These are phyloP conservation scores for Colletotrichum sojae DNA, from an alignment of 2,329 filamentous ascomycete species.

Conservation along the genomic window DNA sequence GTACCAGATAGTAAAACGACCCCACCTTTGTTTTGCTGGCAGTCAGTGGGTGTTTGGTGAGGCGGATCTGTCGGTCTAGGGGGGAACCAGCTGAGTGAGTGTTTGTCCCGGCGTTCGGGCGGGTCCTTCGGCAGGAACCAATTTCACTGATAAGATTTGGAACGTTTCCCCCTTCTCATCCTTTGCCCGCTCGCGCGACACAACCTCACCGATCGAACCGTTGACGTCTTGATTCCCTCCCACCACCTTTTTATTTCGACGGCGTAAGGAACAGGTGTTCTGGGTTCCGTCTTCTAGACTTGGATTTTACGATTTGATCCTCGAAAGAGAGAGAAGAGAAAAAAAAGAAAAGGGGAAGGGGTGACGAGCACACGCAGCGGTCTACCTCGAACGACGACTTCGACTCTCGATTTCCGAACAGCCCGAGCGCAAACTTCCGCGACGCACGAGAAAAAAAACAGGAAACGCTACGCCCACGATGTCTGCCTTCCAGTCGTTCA, in stretches of 20 bases:
- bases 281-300: neutral
- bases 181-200: neutral
- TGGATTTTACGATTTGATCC: no score
- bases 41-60: constrained; percentile 18
- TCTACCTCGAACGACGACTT: neutral
- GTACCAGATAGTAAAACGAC: constrained; percentile 3
- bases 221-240: no score
- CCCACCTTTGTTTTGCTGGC: constrained; percentile 34
- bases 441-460: neutral
- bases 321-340: no score
- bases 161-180: neutral
- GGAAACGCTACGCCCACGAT: constrained; percentile 39
- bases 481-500: constrained; percentile 67
- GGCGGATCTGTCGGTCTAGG: constrained; percentile 31
- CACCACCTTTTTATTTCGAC: neutral
- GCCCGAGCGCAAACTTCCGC: constrained; percentile 4
- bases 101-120: constrained; percentile 4
- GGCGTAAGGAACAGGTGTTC: constrained; percentile 6
- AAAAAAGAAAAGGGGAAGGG: no score
- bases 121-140: neutral
- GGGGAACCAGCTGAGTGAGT: constrained; percentile 6
- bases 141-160: constrained; percentile 40
- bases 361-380: neutral
- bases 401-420: neutral
- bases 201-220: neutral